phyloP scores from a whole-genome alignment of 352 stramenopile genomes.

The Phytophthora sojae region DNA sequence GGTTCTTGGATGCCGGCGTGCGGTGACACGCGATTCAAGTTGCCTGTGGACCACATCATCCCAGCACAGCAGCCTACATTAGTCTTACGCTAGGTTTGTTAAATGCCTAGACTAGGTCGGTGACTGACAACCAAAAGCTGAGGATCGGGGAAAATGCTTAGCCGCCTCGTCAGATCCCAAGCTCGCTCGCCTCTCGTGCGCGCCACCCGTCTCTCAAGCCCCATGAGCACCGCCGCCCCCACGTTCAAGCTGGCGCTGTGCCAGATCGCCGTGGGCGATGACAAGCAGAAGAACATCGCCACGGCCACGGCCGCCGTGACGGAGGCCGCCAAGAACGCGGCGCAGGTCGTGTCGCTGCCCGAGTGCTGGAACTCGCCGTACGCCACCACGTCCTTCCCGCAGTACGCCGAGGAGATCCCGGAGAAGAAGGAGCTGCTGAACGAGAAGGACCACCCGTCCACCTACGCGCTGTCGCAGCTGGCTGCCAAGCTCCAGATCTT shows the following conservation, averaged over 20 bases:
- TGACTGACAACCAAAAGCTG: slow-evolving; percentile 4
- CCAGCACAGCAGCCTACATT: background rate
- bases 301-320: slow-evolving; percentile 67
- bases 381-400: slow-evolving; percentile 96
- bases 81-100: background rate
- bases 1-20: background rate
- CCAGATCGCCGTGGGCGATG: slow-evolving; percentile 94
- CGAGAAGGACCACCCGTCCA: slow-evolving; percentile 81
- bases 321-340: slow-evolving; percentile 76
- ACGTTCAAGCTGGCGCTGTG: slow-evolving; percentile 95
- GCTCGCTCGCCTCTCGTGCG: slow-evolving; percentile 27
- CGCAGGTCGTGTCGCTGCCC: slow-evolving; percentile 92
- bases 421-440: slow-evolving; percentile 60
- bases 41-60: slow-evolving; percentile 5
- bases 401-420: slow-evolving; percentile 98
- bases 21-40: slow-evolving; percentile 18
- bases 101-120: background rate
- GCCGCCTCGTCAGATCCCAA: slow-evolving; percentile 41
- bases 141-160: slow-evolving; percentile 35
- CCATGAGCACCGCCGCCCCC: slow-evolving; percentile 54
- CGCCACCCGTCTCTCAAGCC: slow-evolving; percentile 20
- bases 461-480: slow-evolving; percentile 89
- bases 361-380: slow-evolving; percentile 99
- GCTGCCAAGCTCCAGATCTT: slow-evolving; percentile 91
- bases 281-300: slow-evolving; percentile 90